Conservation (phyloP, 441 rosid species). For the Euphorbia corollata region DNA sequence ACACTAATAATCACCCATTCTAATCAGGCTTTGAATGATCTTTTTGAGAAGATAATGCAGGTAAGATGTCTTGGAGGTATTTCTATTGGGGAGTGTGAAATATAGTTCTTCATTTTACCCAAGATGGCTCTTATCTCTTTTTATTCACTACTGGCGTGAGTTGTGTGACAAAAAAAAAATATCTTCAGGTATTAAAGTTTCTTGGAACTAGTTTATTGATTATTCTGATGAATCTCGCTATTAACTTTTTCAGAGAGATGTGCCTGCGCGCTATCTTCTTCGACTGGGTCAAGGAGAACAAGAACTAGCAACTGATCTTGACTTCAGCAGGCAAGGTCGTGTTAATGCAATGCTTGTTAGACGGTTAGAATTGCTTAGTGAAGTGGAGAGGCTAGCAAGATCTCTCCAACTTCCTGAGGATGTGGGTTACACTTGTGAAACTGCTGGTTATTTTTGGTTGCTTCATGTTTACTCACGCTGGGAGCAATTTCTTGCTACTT, state of each 20-base stretch:
- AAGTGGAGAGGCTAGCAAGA: constrained; percentile 95
- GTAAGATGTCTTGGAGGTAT: constrained; percentile 30
- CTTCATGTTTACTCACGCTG: constrained; percentile 94
- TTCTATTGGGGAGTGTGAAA: not conserved
- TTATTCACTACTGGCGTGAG: too few species aligned
- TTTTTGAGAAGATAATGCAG: constrained; percentile 99
- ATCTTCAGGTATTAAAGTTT: not conserved
- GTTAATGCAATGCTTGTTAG: constrained; percentile 98
- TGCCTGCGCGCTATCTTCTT: constrained; percentile 95
- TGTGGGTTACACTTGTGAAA: constrained; percentile 98
- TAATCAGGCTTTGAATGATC: constrained; percentile 93
- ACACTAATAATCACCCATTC: constrained; percentile 96
- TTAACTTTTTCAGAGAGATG: constrained; percentile 73
- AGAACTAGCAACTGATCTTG: constrained; percentile 97
- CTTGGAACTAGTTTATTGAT: constrained; percentile 11
- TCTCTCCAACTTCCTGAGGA: constrained; percentile 97
- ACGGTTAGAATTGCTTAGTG: constrained; percentile 76
- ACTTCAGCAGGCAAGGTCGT: constrained; percentile 98
- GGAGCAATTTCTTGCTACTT: constrained; percentile 92
- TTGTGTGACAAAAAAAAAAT: not conserved
- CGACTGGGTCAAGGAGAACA: constrained; percentile 99
- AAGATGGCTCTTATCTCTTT: not conserved
- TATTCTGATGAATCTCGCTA: constrained; percentile 14
- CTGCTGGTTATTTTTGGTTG: constrained; percentile 98
- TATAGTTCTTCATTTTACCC: not conserved